phyloP scores from a whole-genome alignment of 352 stramenopile genomes.

The Phytophthora cactorum region DNA sequence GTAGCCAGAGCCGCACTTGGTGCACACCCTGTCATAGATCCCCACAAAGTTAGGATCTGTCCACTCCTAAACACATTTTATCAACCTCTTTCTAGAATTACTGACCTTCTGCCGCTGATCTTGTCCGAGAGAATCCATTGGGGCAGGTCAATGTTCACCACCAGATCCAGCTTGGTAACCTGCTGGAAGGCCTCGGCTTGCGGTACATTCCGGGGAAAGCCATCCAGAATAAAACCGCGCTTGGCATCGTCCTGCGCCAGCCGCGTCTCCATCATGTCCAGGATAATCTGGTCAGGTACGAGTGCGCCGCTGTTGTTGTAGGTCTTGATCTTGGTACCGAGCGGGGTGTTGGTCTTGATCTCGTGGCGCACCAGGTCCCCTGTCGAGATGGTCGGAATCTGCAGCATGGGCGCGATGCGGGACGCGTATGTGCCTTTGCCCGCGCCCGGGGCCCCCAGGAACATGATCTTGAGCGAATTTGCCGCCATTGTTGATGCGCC shows the following conservation, averaged over 20 bases:
- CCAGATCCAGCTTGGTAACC: slow-evolving; percentile 75
- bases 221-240: slow-evolving; percentile 89
- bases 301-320: slow-evolving; percentile 87
- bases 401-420: slow-evolving; percentile 83
- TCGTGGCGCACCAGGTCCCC: slow-evolving; percentile 90
- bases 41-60: neutral
- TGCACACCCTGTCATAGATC: slow-evolving; percentile 64
- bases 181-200: slow-evolving; percentile 88
- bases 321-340: slow-evolving; percentile 83
- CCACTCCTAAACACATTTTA: neutral
- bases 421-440: slow-evolving; percentile 92
- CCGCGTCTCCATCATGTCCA: slow-evolving; percentile 88
- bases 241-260: slow-evolving; percentile 73
- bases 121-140: slow-evolving; percentile 91
- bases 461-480: slow-evolving; percentile 86
- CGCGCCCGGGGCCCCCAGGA: slow-evolving; percentile 88
- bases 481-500: slow-evolving; percentile 24
- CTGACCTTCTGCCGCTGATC: slow-evolving; percentile 85
- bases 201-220: slow-evolving; percentile 89
- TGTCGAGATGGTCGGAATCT: slow-evolving; percentile 91
- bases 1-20: slow-evolving; percentile 83
- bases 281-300: slow-evolving; percentile 89
- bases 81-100: slow-evolving; percentile 4
- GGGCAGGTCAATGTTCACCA: slow-evolving; percentile 90
- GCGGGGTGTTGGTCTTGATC: slow-evolving; percentile 80